Evolutionary conservation across 228 moss, liverwort and hornwort species (phyloP).

Genomic region (Sphagnum magellanicum): DNA sequence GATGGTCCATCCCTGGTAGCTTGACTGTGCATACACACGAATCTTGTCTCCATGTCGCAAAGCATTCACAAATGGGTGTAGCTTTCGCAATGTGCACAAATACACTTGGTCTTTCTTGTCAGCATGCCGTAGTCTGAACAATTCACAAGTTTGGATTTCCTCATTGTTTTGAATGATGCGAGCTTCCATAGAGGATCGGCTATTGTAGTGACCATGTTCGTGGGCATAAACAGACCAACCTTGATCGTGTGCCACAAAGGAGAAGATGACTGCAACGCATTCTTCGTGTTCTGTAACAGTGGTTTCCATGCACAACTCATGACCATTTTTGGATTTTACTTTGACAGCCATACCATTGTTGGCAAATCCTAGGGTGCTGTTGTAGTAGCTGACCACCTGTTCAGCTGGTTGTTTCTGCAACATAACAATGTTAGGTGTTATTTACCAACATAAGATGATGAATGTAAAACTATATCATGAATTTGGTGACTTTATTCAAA

Average conservation of each 20-base stretch:
- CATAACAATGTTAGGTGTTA: not conserved
- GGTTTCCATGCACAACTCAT: not conserved
- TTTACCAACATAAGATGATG: not conserved
- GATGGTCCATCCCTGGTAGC: not conserved
- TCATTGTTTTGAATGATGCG: not conserved
- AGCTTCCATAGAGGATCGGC: not conserved
- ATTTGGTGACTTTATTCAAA: not conserved
- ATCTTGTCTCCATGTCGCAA: conserved; percentile 4
- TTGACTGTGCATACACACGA: conserved; percentile 1
- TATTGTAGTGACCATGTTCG: not conserved
- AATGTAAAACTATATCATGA: not conserved
- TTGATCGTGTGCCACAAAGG: conserved; percentile 7
- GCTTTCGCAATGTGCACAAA: conserved; percentile 6
- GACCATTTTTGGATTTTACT: not conserved
- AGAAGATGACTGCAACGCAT: not conserved
- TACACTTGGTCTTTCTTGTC: conserved; percentile 3
- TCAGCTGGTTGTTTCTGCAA: not conserved
- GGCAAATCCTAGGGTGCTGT: conserved; percentile 1
- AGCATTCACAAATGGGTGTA: conserved; percentile 1
- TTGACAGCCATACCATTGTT: not conserved
- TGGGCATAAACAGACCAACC: not conserved
- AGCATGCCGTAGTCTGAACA: conserved; percentile 1
- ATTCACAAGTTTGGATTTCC: not conserved
- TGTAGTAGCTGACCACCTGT: conserved; percentile 1
- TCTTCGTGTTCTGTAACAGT: not conserved